Percentiles rank a stretch among this genome's conserved stretches.
Conservation (phyloP, 1,284 basidiomycete genomes). For the Calocybe gambosa region DNA sequence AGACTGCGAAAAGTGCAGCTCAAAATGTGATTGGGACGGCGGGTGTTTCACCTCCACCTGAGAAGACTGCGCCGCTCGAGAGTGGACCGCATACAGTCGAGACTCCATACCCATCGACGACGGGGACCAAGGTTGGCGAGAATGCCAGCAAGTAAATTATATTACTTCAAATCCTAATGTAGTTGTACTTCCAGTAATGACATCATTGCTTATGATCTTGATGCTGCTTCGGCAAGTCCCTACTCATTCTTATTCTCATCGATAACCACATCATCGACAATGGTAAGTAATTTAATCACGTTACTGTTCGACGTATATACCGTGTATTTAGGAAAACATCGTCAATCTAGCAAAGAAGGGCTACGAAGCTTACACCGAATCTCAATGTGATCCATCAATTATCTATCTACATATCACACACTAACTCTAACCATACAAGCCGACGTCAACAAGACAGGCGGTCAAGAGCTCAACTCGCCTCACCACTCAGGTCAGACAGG, state of each 20-base stretch:
- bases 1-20: constrained; percentile 19
- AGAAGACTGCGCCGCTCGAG: constrained; percentile 32
- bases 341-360: constrained; percentile 66
- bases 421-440: constrained; percentile 19
- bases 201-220: constrained; percentile 2
- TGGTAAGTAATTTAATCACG: constrained; percentile 10
- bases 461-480: constrained; percentile 53
- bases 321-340: constrained; percentile 54
- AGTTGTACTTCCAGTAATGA: constrained; percentile 2
- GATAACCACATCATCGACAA: constrained; percentile 8
- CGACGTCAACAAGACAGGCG: constrained; percentile 47
- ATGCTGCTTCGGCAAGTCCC: neutral
- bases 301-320: too few species aligned
- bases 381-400: constrained; percentile 24
- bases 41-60: constrained; percentile 20
- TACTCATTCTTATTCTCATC: neutral
- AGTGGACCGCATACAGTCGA: constrained; percentile 32
- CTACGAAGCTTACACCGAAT: constrained; percentile 42
- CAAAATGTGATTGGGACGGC: constrained; percentile 24
- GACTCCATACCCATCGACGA: constrained; percentile 21
- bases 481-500: constrained; percentile 30
- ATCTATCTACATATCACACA: neutral
- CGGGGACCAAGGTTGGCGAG: constrained; percentile 13
- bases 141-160: constrained; percentile 2
- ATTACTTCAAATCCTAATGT: neutral